Conservation (phyloP, 306 rosid genomes). For the Nissolia schottii region DNA sequence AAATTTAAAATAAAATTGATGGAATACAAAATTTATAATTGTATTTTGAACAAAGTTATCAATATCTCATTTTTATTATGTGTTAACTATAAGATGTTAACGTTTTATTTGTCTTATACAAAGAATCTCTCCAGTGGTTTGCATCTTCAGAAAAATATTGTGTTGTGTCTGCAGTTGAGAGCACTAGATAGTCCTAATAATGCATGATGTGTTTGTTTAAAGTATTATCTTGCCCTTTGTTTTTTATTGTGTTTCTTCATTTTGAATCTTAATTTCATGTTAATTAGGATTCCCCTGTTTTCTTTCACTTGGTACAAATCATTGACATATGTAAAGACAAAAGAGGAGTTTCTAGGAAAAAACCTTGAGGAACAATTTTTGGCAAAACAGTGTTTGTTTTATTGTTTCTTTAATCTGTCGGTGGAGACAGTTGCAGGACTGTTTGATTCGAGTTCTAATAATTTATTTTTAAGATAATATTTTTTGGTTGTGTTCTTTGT, state of each 20-base stretch:
- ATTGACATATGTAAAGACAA: constrained; percentile 13
- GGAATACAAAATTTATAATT: no score
- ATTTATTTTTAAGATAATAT: not conserved
- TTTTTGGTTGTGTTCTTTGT: not conserved
- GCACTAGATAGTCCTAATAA: no score
- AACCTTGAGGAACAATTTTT: not conserved
- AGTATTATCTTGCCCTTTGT: not conserved
- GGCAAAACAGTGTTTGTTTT: not conserved
- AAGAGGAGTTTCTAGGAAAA: constrained; percentile 14
- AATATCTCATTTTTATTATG: no score
- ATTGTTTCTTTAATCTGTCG: not conserved
- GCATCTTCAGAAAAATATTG: not conserved
- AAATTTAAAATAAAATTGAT: no score
- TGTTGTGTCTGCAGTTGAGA: not conserved
- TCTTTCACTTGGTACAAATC: not conserved
- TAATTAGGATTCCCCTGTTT: not conserved
- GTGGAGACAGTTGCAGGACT: not conserved
- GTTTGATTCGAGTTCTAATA: not conserved
- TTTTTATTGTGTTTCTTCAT: not conserved
- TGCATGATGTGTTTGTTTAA: not conserved
- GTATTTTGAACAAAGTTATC: no score
- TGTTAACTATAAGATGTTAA: no score
- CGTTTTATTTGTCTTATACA: no score
- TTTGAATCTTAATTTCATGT: not conserved
- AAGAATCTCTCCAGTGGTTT: not conserved